phyloP scores from a whole-genome alignment of 257 asterid species.

The Solanum arcanum region DNA sequence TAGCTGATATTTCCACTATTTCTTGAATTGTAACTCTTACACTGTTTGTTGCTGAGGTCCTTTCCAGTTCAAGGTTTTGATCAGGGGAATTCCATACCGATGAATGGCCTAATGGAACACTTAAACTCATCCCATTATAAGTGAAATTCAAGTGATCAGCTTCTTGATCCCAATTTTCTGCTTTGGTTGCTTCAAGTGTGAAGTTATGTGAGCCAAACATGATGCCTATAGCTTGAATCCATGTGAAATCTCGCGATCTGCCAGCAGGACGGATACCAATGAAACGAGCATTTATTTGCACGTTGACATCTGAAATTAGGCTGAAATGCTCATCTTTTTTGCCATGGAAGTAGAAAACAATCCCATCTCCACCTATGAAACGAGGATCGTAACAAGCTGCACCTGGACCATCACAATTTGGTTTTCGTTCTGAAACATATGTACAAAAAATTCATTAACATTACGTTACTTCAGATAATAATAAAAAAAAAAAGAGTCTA shows the following conservation, averaged over 20 bases:
- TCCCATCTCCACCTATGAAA: slow-evolving; percentile 14
- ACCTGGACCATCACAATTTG: slow-evolving; percentile 14
- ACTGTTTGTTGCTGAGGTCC: slow-evolving; percentile 1
- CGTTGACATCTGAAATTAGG: slow-evolving; percentile 4
- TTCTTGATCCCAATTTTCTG: slow-evolving; percentile 1
- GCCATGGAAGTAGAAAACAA: slow-evolving; percentile 15
- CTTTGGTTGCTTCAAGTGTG: slow-evolving; percentile 7
- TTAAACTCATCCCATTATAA: background rate
- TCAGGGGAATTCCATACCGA: slow-evolving; percentile 6
- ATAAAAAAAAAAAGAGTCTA: background rate
- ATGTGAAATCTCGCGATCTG: slow-evolving; percentile 5
- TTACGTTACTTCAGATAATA: background rate
- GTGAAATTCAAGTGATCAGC: background rate
- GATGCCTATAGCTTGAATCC: slow-evolving; percentile 12
- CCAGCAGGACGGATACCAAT: slow-evolving; percentile 2
- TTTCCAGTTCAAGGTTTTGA: background rate
- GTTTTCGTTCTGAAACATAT: slow-evolving; percentile 2
- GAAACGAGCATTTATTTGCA: slow-evolving; percentile 12
- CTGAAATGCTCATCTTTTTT: slow-evolving; percentile 7
- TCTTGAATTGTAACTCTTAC: background rate
- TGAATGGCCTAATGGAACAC: background rate
- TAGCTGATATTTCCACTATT: slow-evolving; percentile 1
- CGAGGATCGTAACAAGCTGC: slow-evolving; percentile 12
- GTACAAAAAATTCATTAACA: background rate
- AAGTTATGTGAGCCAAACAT: slow-evolving; percentile 5